These are phyloP conservation scores for Quercus phellos DNA, from an alignment of 331 rosid species.

Conservation along the genomic window DNA sequence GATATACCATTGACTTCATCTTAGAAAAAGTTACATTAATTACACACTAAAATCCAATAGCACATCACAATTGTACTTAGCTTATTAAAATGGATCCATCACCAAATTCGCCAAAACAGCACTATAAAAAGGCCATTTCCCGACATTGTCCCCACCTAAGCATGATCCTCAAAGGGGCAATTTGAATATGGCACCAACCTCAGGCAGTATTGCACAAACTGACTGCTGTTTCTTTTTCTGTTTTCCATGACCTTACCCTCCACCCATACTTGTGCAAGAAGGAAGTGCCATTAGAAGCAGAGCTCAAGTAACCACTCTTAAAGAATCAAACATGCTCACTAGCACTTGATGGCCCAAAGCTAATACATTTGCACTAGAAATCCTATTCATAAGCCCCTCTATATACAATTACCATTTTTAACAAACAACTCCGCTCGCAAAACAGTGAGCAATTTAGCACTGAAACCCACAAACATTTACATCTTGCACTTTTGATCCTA, in stretches of 20 bases:
- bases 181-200: not conserved
- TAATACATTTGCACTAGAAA: not conserved
- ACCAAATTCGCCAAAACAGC: not conserved
- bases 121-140: not conserved
- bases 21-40: not conserved
- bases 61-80: not conserved
- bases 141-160: not conserved
- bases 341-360: not conserved
- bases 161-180: not conserved
- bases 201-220: not conserved
- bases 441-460: no score
- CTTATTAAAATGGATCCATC: not conserved
- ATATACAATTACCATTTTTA: not conserved
- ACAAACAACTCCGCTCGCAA: not conserved
- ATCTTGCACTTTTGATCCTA: no score
- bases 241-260: no score
- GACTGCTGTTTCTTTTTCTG: no score
- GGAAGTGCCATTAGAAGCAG: no score
- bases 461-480: no score
- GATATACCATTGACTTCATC: not conserved
- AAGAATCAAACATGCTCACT: not conserved
- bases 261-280: no score
- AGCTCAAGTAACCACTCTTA: not conserved
- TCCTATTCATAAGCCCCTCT: not conserved
- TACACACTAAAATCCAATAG: not conserved